These are phyloP conservation scores for Mycena belliarum DNA, from an alignment of 768 basidiomycete species.

Conservation along the genomic window DNA sequence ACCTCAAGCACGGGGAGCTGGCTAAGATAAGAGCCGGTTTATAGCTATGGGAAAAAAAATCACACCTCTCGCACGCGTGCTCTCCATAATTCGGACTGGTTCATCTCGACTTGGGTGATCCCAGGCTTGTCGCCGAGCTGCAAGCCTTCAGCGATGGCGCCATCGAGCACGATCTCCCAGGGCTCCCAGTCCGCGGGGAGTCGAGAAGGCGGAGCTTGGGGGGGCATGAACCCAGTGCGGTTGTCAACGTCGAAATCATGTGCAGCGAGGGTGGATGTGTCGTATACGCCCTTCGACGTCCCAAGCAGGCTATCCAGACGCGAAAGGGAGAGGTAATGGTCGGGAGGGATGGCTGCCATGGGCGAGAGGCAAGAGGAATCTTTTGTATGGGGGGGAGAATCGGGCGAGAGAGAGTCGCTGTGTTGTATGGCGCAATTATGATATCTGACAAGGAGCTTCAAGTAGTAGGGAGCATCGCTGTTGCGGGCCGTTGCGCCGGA, in stretches of 20 bases:
- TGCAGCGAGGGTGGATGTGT: conserved; percentile 69
- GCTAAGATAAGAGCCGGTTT: conserved; percentile 3
- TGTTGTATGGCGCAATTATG: conserved; percentile 13
- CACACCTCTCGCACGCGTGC: conserved; percentile 47
- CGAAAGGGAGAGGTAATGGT: conserved; percentile 37
- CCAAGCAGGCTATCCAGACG: conserved; percentile 34
- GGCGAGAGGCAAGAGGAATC: background rate
- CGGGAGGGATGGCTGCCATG: conserved; percentile 23
- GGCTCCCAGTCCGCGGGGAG: conserved; percentile 63
- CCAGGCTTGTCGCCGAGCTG: conserved; percentile 59
- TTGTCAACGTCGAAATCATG: conserved; percentile 94
- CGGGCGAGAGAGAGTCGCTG: too few species aligned
- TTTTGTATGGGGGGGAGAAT: too few species aligned
- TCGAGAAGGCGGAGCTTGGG: conserved; percentile 63
- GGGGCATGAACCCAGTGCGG: conserved; percentile 89
- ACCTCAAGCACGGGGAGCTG: conserved; percentile 60
- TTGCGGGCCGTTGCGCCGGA: conserved; percentile 4
- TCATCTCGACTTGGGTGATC: conserved; percentile 36
- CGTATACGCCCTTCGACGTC: conserved; percentile 30
- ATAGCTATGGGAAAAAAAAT: background rate
- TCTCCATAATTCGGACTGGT: conserved; percentile 56
- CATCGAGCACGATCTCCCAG: conserved; percentile 70
- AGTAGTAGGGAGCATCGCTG: too few species aligned
- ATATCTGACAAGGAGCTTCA: too few species aligned
- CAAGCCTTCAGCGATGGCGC: conserved; percentile 48